A percentile compares a stretch with the other conserved stretches of the same genome.
Conservation (phyloP, 1,139 yeast genomes). For the Yamadazyma jaroonii region DNA sequence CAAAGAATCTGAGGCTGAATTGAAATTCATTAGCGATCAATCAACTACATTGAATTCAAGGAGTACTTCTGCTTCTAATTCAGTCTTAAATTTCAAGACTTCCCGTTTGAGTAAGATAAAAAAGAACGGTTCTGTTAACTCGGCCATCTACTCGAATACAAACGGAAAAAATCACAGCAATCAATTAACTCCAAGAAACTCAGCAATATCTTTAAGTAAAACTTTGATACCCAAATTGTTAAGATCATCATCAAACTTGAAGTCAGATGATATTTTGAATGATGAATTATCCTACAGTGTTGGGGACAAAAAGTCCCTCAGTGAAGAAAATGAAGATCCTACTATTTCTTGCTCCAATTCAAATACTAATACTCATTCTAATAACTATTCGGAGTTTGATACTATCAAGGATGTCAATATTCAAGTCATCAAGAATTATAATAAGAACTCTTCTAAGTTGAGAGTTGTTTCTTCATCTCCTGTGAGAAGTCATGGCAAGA, state of each 20-base stretch:
- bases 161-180: neutral
- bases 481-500: neutral
- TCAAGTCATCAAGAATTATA: slow-evolving; percentile 13
- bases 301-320: too few relatives aligned
- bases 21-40: neutral
- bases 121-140: too few relatives aligned
- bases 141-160: neutral
- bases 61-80: neutral
- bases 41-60: neutral
- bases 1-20: neutral
- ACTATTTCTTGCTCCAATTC: neutral
- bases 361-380: neutral
- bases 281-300: too few relatives aligned
- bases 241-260: slow-evolving; percentile 3
- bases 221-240: neutral
- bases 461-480: slow-evolving; percentile 10
- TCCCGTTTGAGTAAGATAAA: too few relatives aligned
- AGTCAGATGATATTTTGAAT: neutral
- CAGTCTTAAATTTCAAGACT: neutral
- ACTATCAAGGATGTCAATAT: slow-evolving; percentile 16
- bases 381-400: slow-evolving; percentile 12
- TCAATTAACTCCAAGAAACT: slow-evolving; percentile 2
- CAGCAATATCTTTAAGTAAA: neutral
- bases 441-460: slow-evolving; percentile 5
- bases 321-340: neutral